phyloP scores from a whole-genome alignment of 2,329 filamentous ascomycete genomes.

The Sporothrix globosa region DNA sequence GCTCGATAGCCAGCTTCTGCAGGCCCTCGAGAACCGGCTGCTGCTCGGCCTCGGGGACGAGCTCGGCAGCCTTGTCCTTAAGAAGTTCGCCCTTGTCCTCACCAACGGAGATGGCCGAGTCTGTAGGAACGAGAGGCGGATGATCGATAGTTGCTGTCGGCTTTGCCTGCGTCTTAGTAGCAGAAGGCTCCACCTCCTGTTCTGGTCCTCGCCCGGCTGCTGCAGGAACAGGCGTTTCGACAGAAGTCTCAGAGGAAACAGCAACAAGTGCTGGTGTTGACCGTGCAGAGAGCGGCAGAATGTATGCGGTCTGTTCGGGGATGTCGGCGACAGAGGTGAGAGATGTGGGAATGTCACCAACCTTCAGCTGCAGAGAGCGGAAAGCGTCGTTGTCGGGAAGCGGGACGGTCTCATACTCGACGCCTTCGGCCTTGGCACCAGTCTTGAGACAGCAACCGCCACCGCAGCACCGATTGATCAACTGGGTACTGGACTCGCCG shows the following conservation, averaged over 20 bases:
- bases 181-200: constrained; percentile 28
- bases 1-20: constrained; percentile 44
- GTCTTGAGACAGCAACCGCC: constrained; percentile 64
- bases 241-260: constrained; percentile 33
- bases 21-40: constrained; percentile 38
- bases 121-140: constrained; percentile 47
- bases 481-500: constrained; percentile 63
- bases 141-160: constrained; percentile 32
- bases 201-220: background rate
- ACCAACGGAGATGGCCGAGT: constrained; percentile 54
- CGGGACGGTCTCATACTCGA: constrained; percentile 57
- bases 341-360: constrained; percentile 72
- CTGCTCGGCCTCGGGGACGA: constrained; percentile 35
- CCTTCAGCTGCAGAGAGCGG: constrained; percentile 73
- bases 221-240: background rate
- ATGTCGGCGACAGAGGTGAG: constrained; percentile 73
- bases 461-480: constrained; percentile 66
- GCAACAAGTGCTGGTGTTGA: constrained; percentile 39
- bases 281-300: constrained; percentile 60
- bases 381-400: constrained; percentile 84
- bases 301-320: constrained; percentile 73
- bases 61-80: constrained; percentile 18
- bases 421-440: constrained; percentile 48
- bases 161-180: background rate
- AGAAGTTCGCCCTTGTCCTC: constrained; percentile 31